These are phyloP conservation scores for Ochromonas danica DNA, from an alignment of 108 stramenopile genomes.

Conservation along the genomic window DNA sequence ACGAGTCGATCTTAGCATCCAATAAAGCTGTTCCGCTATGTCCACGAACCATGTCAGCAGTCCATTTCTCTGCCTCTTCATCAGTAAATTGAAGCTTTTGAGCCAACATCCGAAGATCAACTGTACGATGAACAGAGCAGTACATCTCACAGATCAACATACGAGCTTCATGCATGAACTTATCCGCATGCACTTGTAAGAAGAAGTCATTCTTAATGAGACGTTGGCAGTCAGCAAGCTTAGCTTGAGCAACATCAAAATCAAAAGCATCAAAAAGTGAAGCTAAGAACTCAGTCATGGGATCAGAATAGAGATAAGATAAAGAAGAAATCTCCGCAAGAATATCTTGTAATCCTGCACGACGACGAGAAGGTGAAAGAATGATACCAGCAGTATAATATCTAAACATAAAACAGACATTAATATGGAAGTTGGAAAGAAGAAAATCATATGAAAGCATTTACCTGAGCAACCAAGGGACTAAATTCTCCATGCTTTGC, in stretches of 20 bases:
- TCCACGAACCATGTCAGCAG: conserved; percentile 94
- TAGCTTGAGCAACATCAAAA: conserved; percentile 91
- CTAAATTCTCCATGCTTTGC: conserved; percentile 95
- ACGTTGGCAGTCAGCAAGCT: conserved; percentile 73
- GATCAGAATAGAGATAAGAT: conserved; percentile 83
- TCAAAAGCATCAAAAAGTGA: conserved; percentile 93
- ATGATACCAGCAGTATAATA: conserved; percentile 95
- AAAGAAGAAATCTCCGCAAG: conserved; percentile 81
- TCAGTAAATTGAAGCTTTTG: conserved; percentile 88
- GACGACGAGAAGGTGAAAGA: conserved; percentile 68
- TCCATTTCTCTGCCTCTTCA: conserved; percentile 92
- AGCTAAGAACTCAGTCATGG: conserved; percentile 94
- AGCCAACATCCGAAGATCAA: conserved; percentile 87
- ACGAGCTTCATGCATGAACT: conserved; percentile 97
- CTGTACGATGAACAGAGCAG: conserved; percentile 97
- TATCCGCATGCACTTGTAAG: conserved; percentile 73
- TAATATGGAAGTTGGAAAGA: too few relatives aligned
- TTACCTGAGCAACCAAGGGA: conserved; percentile 94
- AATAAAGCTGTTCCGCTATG: conserved; percentile 56
- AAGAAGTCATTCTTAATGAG: conserved; percentile 92
- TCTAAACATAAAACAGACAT: too few relatives aligned
- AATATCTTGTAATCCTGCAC: conserved; percentile 71
- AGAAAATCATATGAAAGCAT: too few relatives aligned
- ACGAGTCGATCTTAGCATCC: conserved; percentile 94
- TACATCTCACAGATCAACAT: conserved; percentile 99